Evolutionary conservation across 2,329 filamentous ascomycete species (phyloP).

Genomic region (Penicillium sp.): DNA sequence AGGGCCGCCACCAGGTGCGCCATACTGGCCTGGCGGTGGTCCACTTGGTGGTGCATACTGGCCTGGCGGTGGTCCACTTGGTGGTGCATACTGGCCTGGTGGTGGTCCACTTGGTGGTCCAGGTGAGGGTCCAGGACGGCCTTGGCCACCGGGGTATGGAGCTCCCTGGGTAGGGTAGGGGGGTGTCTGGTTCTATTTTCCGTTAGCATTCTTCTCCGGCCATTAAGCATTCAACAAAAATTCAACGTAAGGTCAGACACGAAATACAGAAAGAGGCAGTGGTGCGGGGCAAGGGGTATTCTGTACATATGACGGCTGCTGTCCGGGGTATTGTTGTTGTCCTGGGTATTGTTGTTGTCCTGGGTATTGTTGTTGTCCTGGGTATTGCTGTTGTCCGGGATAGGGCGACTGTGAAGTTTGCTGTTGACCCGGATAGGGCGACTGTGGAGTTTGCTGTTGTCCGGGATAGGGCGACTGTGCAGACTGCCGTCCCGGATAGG

Average conservation of each 20-base stretch:
- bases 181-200: constrained; percentile 15
- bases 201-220: constrained; percentile 8
- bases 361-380: constrained; percentile 11
- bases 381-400: constrained; percentile 30
- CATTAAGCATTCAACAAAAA: not conserved
- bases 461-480: constrained; percentile 27
- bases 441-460: constrained; percentile 20
- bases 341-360: constrained; percentile 14
- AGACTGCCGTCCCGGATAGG: constrained; percentile 15
- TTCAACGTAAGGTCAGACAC: not conserved
- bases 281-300: constrained; percentile 13
- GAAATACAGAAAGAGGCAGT: constrained; percentile 7
- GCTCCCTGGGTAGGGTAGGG: constrained; percentile 32
- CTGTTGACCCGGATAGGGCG: constrained; percentile 12
- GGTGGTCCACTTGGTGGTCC: constrained; percentile 27
- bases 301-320: constrained; percentile 26
- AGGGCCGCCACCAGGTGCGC: constrained; percentile 25
- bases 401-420: constrained; percentile 18
- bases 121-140: constrained; percentile 25
- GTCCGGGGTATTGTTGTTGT: constrained; percentile 12
- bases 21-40: constrained; percentile 28
- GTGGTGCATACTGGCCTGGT: constrained; percentile 20
- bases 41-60: constrained; percentile 27
- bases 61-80: constrained; percentile 18
- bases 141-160: constrained; percentile 31